phyloP scores from a whole-genome alignment of 495 filamentous ascomycete genomes.

The Hypoxylon lienhwacheense region DNA sequence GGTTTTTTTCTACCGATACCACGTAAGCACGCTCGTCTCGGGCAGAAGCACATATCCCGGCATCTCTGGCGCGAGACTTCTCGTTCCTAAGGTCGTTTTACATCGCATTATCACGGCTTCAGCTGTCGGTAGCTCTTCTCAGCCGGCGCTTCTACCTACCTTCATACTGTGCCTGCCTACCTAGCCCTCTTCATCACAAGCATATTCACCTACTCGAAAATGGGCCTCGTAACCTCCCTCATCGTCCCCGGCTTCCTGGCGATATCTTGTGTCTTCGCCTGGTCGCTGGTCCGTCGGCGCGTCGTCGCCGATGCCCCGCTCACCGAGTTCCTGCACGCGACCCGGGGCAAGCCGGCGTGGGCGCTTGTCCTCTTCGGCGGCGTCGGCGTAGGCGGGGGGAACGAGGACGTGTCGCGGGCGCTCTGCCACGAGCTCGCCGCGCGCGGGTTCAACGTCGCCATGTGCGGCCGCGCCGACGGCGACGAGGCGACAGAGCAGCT shows the following conservation, averaged over 20 bases:
- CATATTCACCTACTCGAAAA: background rate
- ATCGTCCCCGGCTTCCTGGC: background rate
- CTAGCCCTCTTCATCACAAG: background rate
- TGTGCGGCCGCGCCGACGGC: constrained; percentile 53
- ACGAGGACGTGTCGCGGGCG: constrained; percentile 50
- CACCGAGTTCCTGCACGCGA: constrained; percentile 31
- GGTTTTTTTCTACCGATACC: no score
- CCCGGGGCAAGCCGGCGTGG: constrained; percentile 45
- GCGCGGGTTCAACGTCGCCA: constrained; percentile 58
- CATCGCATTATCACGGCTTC: no score
- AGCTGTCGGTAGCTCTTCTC: no score
- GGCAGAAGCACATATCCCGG: no score
- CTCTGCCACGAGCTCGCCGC: constrained; percentile 52
- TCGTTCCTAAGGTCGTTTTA: no score
- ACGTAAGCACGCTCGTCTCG: no score
- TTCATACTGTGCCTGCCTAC: background rate
- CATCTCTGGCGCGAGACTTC: no score
- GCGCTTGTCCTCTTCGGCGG: constrained; percentile 62
- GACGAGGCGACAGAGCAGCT: constrained; percentile 29
- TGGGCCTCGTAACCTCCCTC: constrained; percentile 5
- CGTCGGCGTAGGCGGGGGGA: constrained; percentile 39
- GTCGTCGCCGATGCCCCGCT: background rate
- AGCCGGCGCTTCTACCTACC: background rate
- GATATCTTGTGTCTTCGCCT: background rate
- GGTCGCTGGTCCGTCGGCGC: background rate